These are phyloP conservation scores for Neurospora tetraspora DNA, from an alignment of 495 filamentous ascomycete species.

Conservation along the genomic window DNA sequence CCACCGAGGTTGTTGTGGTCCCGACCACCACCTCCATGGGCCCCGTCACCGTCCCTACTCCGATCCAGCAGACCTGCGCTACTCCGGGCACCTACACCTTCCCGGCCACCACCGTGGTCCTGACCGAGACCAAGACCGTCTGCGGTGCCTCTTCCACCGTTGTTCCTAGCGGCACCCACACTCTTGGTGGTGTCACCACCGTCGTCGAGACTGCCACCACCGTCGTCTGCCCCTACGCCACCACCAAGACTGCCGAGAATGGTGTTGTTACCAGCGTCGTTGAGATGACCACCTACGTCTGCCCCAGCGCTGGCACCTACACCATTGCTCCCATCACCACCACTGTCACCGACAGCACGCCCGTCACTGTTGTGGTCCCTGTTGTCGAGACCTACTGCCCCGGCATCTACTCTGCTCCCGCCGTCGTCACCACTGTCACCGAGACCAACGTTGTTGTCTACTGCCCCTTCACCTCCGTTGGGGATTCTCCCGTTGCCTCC, in stretches of 20 bases:
- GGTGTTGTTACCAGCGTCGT: conserved; percentile 61
- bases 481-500: conserved; percentile 12
- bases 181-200: conserved; percentile 68
- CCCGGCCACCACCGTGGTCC: conserved; percentile 62
- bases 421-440: conserved; percentile 56
- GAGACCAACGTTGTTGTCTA: conserved; percentile 57
- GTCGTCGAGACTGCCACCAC: conserved; percentile 60
- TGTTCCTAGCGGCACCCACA: conserved; percentile 57
- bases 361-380: conserved; percentile 54
- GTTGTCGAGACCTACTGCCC: conserved; percentile 54
- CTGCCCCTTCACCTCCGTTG: conserved; percentile 55
- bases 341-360: conserved; percentile 34
- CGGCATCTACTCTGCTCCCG: conserved; percentile 65
- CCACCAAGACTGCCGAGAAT: conserved; percentile 45
- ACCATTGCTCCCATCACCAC: conserved; percentile 66
- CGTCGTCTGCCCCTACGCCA: conserved; percentile 64
- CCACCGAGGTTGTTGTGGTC: conserved; percentile 6
- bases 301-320: conserved; percentile 72
- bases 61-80: conserved; percentile 54
- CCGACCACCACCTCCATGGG: conserved; percentile 20
- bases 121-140: conserved; percentile 57
- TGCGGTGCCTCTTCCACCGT: conserved; percentile 53
- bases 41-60: conserved; percentile 48
- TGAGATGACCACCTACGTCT: conserved; percentile 64
- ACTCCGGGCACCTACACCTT: conserved; percentile 72